Conservation (phyloP, 2,329 filamentous ascomycete genomes). For the Aspergillus carbonarius region DNA sequence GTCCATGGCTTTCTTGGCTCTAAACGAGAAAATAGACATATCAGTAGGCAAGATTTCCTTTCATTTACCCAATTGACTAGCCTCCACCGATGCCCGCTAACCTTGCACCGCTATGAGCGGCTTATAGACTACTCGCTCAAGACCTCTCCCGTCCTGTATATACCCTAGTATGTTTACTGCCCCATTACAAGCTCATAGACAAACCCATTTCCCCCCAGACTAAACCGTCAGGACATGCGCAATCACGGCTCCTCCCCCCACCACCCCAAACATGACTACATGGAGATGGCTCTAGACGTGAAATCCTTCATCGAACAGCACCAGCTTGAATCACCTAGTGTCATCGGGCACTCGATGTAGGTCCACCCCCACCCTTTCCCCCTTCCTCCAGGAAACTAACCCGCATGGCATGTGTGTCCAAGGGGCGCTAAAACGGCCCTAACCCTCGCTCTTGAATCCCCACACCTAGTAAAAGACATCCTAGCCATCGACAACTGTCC, state of each 20-base stretch:
- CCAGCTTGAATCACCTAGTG: conserved; percentile 8
- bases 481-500: conserved; percentile 27
- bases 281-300: conserved; percentile 26
- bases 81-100: too few relatives aligned
- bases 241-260: conserved; percentile 92
- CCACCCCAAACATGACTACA: conserved; percentile 25
- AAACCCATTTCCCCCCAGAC: background rate
- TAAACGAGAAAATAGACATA: conserved; percentile 82
- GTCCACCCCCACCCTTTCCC: background rate
- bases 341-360: conserved; percentile 12
- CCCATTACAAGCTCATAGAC: background rate
- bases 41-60: conserved; percentile 75
- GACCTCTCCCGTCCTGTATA: conserved; percentile 9
- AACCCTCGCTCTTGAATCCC: conserved; percentile 20
- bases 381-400: background rate
- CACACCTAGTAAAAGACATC: conserved; percentile 18
- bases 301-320: conserved; percentile 21
- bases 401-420: too few relatives aligned
- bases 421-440: conserved; percentile 22
- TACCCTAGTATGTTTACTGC: background rate
- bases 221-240: conserved; percentile 65
- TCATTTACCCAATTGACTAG: too few relatives aligned
- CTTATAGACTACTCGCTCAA: conserved; percentile 16
- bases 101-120: too few relatives aligned
- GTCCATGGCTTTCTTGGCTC: conserved; percentile 91